phyloP scores from a whole-genome alignment of 169 alveolate genomes.

The Plasmodium relictum region DNA sequence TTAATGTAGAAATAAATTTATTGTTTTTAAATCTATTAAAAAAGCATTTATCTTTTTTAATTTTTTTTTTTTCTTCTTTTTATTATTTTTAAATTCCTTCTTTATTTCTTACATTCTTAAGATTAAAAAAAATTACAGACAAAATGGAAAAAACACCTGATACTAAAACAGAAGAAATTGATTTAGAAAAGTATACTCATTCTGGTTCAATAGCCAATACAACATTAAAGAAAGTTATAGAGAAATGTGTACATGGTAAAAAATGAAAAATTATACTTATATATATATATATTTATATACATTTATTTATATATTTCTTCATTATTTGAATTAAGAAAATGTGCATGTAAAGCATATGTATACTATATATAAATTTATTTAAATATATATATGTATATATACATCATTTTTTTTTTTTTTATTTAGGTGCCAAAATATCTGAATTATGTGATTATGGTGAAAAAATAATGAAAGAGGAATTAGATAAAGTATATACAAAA shows the following conservation, averaged over 20 bases:
- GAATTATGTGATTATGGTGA: constrained; percentile 67
- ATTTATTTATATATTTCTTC: neutral
- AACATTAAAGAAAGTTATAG: constrained; percentile 54
- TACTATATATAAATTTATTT: neutral
- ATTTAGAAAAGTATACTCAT: constrained; percentile 60
- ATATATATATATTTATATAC: neutral
- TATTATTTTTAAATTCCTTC: neutral
- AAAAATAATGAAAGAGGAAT: constrained; percentile 58
- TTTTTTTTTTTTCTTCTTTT: neutral
- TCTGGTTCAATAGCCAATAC: constrained; percentile 61
- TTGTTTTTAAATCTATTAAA: no score
- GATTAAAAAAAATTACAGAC: neutral
- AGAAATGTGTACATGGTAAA: constrained; percentile 66
- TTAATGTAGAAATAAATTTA: no score
- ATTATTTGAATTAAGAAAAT: neutral
- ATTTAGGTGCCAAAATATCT: constrained; percentile 42
- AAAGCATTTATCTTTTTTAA: no score
- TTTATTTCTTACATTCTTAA: neutral
- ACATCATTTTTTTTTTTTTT: neutral
- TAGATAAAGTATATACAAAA: constrained; percentile 65
- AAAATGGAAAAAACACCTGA: constrained; percentile 62
- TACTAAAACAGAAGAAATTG: constrained; percentile 51
- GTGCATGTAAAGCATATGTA: neutral
- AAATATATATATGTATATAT: neutral
- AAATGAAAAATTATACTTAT: neutral